Base-by-base conservation (phyloP, 208 protist genomes). In the Leishmania guyanensis region DNA sequence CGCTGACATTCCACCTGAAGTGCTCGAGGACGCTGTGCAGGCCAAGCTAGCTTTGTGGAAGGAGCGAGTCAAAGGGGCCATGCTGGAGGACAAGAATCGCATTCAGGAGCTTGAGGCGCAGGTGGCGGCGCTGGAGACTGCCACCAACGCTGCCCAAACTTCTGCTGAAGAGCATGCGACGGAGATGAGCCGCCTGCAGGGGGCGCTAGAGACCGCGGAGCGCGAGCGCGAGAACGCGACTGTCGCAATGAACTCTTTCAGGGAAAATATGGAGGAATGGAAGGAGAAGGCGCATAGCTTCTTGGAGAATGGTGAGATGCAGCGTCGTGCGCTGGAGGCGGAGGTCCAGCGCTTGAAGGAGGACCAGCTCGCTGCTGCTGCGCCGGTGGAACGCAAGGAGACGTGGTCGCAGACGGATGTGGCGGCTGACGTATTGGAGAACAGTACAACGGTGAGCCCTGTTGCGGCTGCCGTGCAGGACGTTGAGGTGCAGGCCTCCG, bases 21-120 rank as follows among this genome's bases (percentile, higher is more conserved):
- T 85, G 0, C 77, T 81, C 26, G 20, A 81, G 14, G 77, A 50
- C 6, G 87, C 88, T 29, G 82, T 93, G 20, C 86, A 84, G 58
- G 72, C 50, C 2, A 86, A 89, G 66, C 69, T 89, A 2, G 68
- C 73, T 2, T 66, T 70, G 43, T 93, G 89, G 87, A 86, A 88
- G 75, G 87, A 88, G 46, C 85, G 82, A 3, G 80, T 84, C 4
- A 86, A 83, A 43, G 56, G 66, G 0, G 78, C 83, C n/a, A 81
- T 87, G 82, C 56, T 79, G 46, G 82, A 66, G 22, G 81, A 91
- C 51, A 81, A 81, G 73, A 71, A 77, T 36, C 83, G 87, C 51
- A 88, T 89, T 43, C 53, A 75, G 33, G 72, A 88, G 2, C 80
- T 91, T 6, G 60, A 80, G 70, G 46, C 65, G 73, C 76, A 86